These are phyloP conservation scores for Lepidopterella palustris DNA, from an alignment of 495 filamentous ascomycete species.

Conservation along the genomic window DNA sequence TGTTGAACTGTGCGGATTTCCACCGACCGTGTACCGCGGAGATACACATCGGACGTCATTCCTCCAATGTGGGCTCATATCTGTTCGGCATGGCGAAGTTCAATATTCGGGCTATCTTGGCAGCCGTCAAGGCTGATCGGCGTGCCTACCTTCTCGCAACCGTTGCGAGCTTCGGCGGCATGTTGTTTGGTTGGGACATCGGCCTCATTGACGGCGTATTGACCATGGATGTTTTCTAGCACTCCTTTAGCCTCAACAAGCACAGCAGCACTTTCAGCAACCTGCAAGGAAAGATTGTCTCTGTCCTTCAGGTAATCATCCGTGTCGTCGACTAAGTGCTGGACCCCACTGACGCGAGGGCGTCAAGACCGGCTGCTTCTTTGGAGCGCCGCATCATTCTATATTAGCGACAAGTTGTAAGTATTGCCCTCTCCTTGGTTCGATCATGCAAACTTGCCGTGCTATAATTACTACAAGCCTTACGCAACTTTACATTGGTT, in stretches of 20 bases:
- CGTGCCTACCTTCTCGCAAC: conserved; percentile 22
- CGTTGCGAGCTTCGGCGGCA: conserved; percentile 25
- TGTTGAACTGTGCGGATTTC: too few species aligned
- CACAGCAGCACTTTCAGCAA: conserved; percentile 19
- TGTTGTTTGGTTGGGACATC: conserved; percentile 27
- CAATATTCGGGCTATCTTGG: conserved; percentile 9
- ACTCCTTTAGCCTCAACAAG: conserved; percentile 24
- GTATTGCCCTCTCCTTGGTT: conserved; percentile 30
- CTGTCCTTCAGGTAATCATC: conserved; percentile 51
- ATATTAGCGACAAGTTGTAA: conserved; percentile 29
- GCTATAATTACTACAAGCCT: conserved; percentile 30
- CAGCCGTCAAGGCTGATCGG: conserved; percentile 25
- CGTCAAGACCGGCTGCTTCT: conserved; percentile 33
- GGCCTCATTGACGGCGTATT: conserved; percentile 24
- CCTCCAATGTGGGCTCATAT: background rate
- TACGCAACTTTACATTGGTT: conserved; percentile 36
- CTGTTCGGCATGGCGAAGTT: conserved; percentile 19
- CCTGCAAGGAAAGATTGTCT: conserved; percentile 47
- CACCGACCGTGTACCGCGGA: too few species aligned
- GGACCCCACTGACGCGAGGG: background rate
- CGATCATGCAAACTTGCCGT: conserved; percentile 32
- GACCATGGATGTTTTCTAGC: conserved; percentile 24
- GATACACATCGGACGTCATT: background rate
- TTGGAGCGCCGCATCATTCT: conserved; percentile 30
- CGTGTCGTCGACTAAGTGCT: background rate